Percentiles rank a stretch among this genome's conserved stretches.
Evolutionary conservation across 805 yeast species (phyloP).

Genomic region (Saccharomycopsis fibuligera): DNA sequence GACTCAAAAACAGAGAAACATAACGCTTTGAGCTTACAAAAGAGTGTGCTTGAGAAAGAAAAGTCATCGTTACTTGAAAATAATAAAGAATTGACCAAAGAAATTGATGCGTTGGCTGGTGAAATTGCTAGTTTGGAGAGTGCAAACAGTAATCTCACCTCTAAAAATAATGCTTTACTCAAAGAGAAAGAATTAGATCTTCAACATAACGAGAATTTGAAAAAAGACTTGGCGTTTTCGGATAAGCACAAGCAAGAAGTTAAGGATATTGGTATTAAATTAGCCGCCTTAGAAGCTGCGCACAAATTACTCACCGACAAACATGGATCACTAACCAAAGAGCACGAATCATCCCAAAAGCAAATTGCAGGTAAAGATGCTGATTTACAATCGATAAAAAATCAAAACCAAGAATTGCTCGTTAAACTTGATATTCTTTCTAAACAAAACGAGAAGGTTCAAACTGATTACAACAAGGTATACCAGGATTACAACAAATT

Average conservation of each 20-base stretch:
- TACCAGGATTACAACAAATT: slow-evolving; percentile 17
- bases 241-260: too few relatives aligned
- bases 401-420: background rate
- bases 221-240: too few relatives aligned
- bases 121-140: background rate
- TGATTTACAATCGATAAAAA: background rate
- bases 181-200: too few relatives aligned
- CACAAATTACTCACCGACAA: slow-evolving; percentile 5
- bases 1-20: background rate
- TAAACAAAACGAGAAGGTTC: slow-evolving; percentile 7
- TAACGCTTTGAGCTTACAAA: background rate
- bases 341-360: background rate
- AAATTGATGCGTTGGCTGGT: background rate
- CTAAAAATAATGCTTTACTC: too few relatives aligned
- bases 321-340: background rate
- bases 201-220: too few relatives aligned
- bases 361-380: background rate
- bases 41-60: too few relatives aligned
- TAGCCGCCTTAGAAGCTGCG: slow-evolving; percentile 6
- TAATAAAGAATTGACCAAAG: background rate
- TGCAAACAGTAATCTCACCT: background rate
- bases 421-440: background rate
- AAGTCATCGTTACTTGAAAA: background rate
- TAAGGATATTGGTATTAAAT: background rate
- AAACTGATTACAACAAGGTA: slow-evolving; percentile 13